Base-by-base conservation (phyloP, 2,329 filamentous ascomycete genomes). In the Fusarium avenaceum region DNA sequence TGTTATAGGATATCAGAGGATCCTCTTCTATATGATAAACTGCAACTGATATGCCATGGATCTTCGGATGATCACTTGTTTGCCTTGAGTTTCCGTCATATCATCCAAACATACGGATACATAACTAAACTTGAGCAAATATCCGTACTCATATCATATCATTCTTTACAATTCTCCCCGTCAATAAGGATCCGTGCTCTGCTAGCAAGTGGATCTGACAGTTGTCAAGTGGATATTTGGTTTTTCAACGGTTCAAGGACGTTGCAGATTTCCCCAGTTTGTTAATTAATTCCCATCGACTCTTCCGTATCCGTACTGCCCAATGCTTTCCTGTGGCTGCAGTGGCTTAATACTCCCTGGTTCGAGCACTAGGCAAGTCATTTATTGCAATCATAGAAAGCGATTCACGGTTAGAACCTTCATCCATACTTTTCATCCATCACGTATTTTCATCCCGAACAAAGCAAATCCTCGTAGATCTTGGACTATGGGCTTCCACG, bases 191-290 rank as follows among this genome's bases (percentile, higher is more conserved):
- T 28, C 52, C 58, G 47, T 33, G 39, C 47, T 17, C 10, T 24
- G 24, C 24, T 24, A 19, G 19, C 15, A 42, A 33, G 55, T 69
- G 60, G 65, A 57, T 39, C 65, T 30, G n/a, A 38, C 14, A 61
- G 32, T 63, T 63, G 57, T 57, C 38, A 54, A 63, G 63, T 69
- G 60, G 60, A 48, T 46, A 47, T 60, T 42, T 30, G 28, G 45
- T 13, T 57, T 54, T 49, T 22, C 28, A 69, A 69, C 48, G 50
- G 60, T 43, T 57, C 53, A 50, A 22, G 59, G 55, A 45, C 51
- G 55, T 65, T 65, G 40, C 65, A 69, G 60, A 50, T 63, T 44
- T 48, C 59, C 32, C 60, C 58, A 63, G 50, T 57, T 50, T 45
- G 39, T 32, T 50, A 33, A 42, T 65, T 53, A 33, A 42, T 65